Conservation (phyloP, 345 rosid genomes). For the Dovyalis caffra region DNA sequence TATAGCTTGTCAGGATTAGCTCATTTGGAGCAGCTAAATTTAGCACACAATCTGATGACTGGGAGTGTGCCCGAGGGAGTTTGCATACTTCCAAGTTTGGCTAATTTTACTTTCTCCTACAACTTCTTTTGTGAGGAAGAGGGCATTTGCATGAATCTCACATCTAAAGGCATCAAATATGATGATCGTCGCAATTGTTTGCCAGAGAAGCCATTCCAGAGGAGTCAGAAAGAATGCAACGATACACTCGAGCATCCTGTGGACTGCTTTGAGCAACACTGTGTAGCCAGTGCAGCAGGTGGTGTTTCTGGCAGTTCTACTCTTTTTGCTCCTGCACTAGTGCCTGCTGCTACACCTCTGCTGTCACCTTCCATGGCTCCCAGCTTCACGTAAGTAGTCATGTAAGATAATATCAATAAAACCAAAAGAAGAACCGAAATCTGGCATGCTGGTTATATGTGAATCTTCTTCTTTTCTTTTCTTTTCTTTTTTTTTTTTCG, state of each 20-base stretch:
- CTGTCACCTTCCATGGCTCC: slow-evolving; percentile 54
- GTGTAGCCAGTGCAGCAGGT: slow-evolving; percentile 12
- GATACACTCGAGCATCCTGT: slow-evolving; percentile 61
- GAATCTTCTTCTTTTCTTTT: no score
- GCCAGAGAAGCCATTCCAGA: slow-evolving; percentile 66
- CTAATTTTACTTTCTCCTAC: slow-evolving; percentile 63
- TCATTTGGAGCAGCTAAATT: slow-evolving; percentile 65
- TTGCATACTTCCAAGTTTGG: slow-evolving; percentile 62
- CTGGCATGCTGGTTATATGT: not conserved
- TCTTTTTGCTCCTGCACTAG: slow-evolving; percentile 20
- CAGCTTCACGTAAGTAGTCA: slow-evolving; percentile 21
- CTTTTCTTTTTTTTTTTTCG: not conserved
- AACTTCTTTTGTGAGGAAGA: slow-evolving; percentile 86
- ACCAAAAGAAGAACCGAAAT: slow-evolving; percentile 16
- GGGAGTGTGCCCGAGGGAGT: slow-evolving; percentile 67
- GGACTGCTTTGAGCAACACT: slow-evolving; percentile 57
- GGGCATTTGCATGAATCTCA: slow-evolving; percentile 64
- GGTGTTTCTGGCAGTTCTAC: slow-evolving; percentile 11
- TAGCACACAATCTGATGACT: slow-evolving; percentile 68
- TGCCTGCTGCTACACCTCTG: slow-evolving; percentile 37
- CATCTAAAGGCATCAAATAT: slow-evolving; percentile 46
- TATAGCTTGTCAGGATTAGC: slow-evolving; percentile 78
- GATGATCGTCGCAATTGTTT: slow-evolving; percentile 79
- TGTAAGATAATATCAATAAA: not conserved
- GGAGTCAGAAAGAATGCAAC: slow-evolving; percentile 59